Evolutionary conservation across 2,329 filamentous ascomycete species (phyloP).

Genomic region (Hypoxylon sp.): DNA sequence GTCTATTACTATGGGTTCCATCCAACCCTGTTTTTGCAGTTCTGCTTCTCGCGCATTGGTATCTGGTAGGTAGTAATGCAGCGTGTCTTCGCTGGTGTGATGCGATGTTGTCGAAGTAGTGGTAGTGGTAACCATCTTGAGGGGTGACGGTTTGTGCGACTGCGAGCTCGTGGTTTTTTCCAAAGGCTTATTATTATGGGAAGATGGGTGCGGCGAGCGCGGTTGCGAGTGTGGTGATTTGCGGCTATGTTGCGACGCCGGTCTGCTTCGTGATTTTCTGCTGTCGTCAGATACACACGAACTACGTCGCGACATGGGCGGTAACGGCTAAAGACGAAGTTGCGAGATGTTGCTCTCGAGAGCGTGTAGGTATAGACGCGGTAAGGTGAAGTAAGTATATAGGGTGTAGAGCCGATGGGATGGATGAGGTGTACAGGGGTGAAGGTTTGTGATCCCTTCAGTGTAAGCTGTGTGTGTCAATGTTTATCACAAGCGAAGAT

Average conservation of each 20-base stretch:
- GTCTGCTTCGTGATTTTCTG: constrained; percentile 49
- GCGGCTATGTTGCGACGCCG: constrained; percentile 48
- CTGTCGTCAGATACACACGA: constrained; percentile 52
- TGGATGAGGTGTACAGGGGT: neutral
- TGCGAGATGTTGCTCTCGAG: constrained; percentile 8
- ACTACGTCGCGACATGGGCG: constrained; percentile 53
- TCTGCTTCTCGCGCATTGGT: constrained; percentile 45
- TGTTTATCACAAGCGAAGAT: constrained; percentile 18
- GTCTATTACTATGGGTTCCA: constrained; percentile 70
- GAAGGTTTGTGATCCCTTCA: constrained; percentile 1
- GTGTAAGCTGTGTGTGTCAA: constrained; percentile 22
- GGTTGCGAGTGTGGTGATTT: constrained; percentile 46
- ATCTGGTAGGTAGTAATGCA: constrained; percentile 53
- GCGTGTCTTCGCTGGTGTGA: constrained; percentile 48
- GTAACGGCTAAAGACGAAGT: constrained; percentile 5
- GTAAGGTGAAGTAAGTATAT: neutral
- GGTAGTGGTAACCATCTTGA: constrained; percentile 56
- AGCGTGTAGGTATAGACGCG: constrained; percentile 5
- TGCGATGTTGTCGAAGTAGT: constrained; percentile 50
- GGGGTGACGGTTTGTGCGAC: constrained; percentile 51
- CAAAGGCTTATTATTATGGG: constrained; percentile 36
- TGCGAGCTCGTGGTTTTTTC: constrained; percentile 43
- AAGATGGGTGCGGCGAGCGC: constrained; percentile 44
- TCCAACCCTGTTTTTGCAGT: constrained; percentile 60
- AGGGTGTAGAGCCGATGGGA: neutral